Percentiles rank a stretch among this genome's conserved stretches.
Evolutionary conservation across 495 filamentous ascomycete genomes (phyloP).

Genomic region (Delitschia confertaspora): DNA sequence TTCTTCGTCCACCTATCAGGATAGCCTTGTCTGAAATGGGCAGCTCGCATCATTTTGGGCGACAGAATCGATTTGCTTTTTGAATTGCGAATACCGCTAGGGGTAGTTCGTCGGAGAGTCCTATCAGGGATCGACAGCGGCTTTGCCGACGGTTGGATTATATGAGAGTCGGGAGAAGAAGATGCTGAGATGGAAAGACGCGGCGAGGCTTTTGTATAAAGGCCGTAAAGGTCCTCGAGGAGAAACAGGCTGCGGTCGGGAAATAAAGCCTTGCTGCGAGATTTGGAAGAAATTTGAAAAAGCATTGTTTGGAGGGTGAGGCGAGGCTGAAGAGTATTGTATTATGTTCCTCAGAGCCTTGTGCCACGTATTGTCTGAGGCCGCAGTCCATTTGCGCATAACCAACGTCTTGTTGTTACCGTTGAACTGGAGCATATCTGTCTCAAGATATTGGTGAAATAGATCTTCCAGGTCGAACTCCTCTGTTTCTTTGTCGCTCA

Average conservation of each 20-base stretch:
- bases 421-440: conserved; percentile 32
- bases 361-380: conserved; percentile 23
- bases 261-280: conserved; percentile 15
- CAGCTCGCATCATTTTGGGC: conserved; percentile 34
- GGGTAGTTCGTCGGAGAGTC: conserved; percentile 3
- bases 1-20: conserved; percentile 30
- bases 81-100: conserved; percentile 23
- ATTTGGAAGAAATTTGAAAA: conserved; percentile 25
- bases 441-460: conserved; percentile 37
- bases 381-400: conserved; percentile 26
- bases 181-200: conserved; percentile 15
- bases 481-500: conserved; percentile 32
- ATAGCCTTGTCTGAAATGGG: conserved; percentile 27
- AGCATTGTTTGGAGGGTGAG: conserved; percentile 9
- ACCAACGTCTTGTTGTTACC: conserved; percentile 24
- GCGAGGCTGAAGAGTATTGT: conserved; percentile 29
- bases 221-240: conserved; percentile 25
- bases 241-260: conserved; percentile 24
- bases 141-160: conserved; percentile 9
- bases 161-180: conserved; percentile 13
- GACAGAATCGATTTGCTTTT: conserved; percentile 13
- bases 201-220: conserved; percentile 1
- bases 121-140: neutral
- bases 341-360: conserved; percentile 21
- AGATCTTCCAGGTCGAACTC: conserved; percentile 34